Evolutionary conservation across 2,329 filamentous ascomycete species (phyloP).

Genomic region (Venturiaceae sp.): DNA sequence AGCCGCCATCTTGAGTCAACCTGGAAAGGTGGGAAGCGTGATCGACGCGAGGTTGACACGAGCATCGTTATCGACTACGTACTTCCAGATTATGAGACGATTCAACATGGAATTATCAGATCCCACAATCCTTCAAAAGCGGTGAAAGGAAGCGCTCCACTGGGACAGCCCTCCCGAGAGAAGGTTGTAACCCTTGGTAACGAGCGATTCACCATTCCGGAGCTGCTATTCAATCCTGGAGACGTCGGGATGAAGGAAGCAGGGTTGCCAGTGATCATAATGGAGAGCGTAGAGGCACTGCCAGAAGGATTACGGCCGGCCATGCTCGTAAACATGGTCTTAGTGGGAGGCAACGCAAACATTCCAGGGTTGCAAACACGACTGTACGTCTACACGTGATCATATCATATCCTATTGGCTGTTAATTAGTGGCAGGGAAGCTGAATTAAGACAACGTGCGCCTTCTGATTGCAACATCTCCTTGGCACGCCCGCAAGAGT

Average conservation of each 20-base stretch:
- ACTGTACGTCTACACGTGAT: conserved; percentile 36
- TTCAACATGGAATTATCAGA: conserved; percentile 58
- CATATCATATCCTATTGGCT: not conserved
- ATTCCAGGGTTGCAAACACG: conserved; percentile 76
- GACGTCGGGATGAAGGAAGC: conserved; percentile 80
- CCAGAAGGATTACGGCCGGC: conserved; percentile 78
- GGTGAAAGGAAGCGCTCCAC: conserved; percentile 15
- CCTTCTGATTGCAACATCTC: conserved; percentile 1
- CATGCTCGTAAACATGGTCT: conserved; percentile 75
- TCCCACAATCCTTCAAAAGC: conserved; percentile 52
- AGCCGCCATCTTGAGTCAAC: conserved; percentile 65
- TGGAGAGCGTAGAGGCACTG: conserved; percentile 65
- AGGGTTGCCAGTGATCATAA: conserved; percentile 71
- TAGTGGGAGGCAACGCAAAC: conserved; percentile 77
- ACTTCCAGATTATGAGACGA: conserved; percentile 65
- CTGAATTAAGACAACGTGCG: conserved; percentile 5
- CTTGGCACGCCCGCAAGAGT: conserved; percentile 12
- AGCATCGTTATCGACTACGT: conserved; percentile 80
- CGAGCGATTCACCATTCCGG: conserved; percentile 83
- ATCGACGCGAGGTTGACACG: conserved; percentile 36
- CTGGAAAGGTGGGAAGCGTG: conserved; percentile 67
- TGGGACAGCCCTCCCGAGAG: conserved; percentile 45
- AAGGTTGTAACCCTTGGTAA: conserved; percentile 82
- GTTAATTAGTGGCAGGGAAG: conserved; percentile 44
- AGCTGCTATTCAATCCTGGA: conserved; percentile 76